Conservation (phyloP, 1,284 basidiomycete species). For the Pseudozyma tsukubaensis region DNA sequence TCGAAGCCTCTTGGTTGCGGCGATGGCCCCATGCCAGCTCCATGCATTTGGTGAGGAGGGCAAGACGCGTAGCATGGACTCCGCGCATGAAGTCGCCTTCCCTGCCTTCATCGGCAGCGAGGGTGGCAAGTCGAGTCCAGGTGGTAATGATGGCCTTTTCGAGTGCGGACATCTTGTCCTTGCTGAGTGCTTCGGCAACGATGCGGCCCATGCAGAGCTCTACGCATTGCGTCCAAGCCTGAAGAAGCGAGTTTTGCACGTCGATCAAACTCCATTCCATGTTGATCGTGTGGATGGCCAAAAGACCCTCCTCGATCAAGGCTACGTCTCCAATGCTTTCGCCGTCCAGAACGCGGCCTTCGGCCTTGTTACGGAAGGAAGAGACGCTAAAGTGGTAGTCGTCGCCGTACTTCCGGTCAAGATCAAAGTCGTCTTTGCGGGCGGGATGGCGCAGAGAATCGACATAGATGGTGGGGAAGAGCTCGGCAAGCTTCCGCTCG, state of each 20-base stretch:
- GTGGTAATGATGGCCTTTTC: constrained; percentile 34
- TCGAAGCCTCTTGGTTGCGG: constrained; percentile 54
- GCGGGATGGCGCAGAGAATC: constrained; percentile 74
- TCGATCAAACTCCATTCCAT: constrained; percentile 86
- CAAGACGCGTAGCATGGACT: constrained; percentile 81
- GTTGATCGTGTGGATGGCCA: constrained; percentile 75
- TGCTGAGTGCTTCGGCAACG: constrained; percentile 75
- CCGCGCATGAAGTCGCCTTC: constrained; percentile 85
- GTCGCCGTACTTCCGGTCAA: constrained; percentile 79
- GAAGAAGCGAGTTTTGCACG: constrained; percentile 78
- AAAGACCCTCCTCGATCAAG: constrained; percentile 65
- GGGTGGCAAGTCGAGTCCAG: constrained; percentile 48
- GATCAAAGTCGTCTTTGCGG: constrained; percentile 73
- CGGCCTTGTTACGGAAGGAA: constrained; percentile 60
- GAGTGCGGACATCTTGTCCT: constrained; percentile 66
- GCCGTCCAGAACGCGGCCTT: constrained; percentile 55
- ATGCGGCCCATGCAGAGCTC: constrained; percentile 73
- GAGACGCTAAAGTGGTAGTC: constrained; percentile 76
- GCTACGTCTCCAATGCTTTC: constrained; percentile 37
- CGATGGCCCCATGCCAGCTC: constrained; percentile 76
- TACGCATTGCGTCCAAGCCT: constrained; percentile 82
- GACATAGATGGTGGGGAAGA: constrained; percentile 68
- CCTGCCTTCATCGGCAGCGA: constrained; percentile 77
- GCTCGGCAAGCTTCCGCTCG: constrained; percentile 66
- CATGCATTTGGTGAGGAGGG: constrained; percentile 79